Conservation (phyloP, 139 green algal genomes). For the Mesotaenium endlicherianum region DNA sequence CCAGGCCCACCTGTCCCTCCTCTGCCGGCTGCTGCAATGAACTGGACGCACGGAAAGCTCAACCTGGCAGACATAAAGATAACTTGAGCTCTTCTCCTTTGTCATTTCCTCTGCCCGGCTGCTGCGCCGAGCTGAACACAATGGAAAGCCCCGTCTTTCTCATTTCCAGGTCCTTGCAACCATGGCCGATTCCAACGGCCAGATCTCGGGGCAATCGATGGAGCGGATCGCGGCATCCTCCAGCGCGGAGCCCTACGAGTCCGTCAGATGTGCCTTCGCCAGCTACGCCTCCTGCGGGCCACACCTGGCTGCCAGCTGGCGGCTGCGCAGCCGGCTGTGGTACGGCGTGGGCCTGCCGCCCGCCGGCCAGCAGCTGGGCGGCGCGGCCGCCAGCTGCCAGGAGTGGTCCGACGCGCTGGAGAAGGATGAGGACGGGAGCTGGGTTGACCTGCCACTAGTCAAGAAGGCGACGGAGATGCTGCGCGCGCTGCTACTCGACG, state of each 20-base stretch:
- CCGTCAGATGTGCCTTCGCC: conserved; percentile 22
- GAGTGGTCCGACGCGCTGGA: conserved; percentile 6
- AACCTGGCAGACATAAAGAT: too few species aligned
- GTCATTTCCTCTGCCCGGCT: too few species aligned
- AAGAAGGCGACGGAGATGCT: conserved; percentile 40
- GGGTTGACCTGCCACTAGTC: conserved; percentile 37
- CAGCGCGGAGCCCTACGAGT: conserved; percentile 34
- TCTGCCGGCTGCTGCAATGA: too few species aligned
- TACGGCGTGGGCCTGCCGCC: conserved; percentile 42
- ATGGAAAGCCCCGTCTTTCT: too few species aligned
- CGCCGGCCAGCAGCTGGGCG: not conserved
- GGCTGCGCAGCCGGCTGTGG: conserved; percentile 30
- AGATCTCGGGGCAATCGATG: conserved; percentile 31
- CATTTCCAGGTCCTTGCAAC: conserved; percentile 22
- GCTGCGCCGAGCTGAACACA: too few species aligned
- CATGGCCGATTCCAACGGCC: conserved; percentile 44
- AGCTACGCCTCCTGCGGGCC: conserved; percentile 17
- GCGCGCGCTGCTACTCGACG: conserved; percentile 23
- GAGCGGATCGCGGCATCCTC: conserved; percentile 32
- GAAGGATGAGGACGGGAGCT: conserved; percentile 30
- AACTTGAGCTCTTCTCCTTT: too few species aligned
- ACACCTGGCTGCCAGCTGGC: conserved; percentile 24
- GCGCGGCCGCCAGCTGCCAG: conserved; percentile 4
- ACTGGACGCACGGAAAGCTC: too few species aligned
- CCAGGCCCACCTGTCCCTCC: too few species aligned